Percentiles rank a stretch among this genome's conserved stretches.
phyloP scores from a whole-genome alignment of 2,329 filamentous ascomycete species.

The Rachicladosporium sp. region DNA sequence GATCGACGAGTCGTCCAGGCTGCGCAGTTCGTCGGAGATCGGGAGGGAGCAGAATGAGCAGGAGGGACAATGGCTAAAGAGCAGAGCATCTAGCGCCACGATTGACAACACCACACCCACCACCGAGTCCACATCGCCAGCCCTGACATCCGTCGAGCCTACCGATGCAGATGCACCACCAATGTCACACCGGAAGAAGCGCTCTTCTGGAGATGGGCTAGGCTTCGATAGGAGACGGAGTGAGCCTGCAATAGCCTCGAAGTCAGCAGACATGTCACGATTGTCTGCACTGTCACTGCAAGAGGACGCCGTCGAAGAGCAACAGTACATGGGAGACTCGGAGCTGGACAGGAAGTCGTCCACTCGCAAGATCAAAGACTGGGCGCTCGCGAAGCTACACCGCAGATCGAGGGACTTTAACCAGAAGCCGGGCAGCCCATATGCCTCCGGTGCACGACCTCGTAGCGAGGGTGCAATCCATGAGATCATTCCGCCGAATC shows the following conservation, averaged over 20 bases:
- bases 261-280: conserved; percentile 13
- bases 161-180: too few relatives aligned
- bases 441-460: too few relatives aligned
- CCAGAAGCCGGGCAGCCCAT: neutral
- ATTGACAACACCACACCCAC: too few relatives aligned
- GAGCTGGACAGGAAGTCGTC: conserved; percentile 15
- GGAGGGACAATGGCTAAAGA: conserved; percentile 23
- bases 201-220: conserved; percentile 51
- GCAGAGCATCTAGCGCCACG: conserved; percentile 5
- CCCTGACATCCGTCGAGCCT: neutral
- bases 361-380: conserved; percentile 58
- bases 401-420: conserved; percentile 8
- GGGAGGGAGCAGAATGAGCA: conserved; percentile 15
- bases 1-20: conserved; percentile 1
- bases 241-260: conserved; percentile 24
- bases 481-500: too few relatives aligned
- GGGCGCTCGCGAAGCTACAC: conserved; percentile 39
- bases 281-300: conserved; percentile 22
- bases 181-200: conserved; percentile 42
- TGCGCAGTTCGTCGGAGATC: conserved; percentile 11
- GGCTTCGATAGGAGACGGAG: conserved; percentile 41
- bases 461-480: too few relatives aligned
- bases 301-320: conserved; percentile 6
- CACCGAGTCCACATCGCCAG: neutral
- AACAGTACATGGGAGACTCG: neutral